These are phyloP conservation scores for Chytriomyces sp. DNA, from an alignment of 192 early-diverging fungal species.

Conservation along the genomic window DNA sequence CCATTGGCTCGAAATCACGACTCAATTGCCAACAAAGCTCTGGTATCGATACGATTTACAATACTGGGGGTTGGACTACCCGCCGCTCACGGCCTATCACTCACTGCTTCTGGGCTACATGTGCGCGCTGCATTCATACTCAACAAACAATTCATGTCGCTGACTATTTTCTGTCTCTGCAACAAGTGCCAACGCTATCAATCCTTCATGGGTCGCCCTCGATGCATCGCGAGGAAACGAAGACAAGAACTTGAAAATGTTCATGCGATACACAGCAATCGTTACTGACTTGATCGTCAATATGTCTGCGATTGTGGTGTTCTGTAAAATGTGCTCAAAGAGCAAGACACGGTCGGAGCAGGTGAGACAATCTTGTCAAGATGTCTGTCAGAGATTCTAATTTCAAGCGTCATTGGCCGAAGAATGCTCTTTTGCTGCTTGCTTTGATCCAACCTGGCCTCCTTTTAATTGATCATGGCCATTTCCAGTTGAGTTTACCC, in stretches of 20 bases:
- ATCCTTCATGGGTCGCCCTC: slow-evolving; percentile 86
- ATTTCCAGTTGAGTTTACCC: slow-evolving; percentile 75
- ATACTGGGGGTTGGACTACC: slow-evolving; percentile 98
- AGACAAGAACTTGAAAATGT: slow-evolving; percentile 74
- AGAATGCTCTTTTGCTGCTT: slow-evolving; percentile 55
- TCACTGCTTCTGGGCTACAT: slow-evolving; percentile 83
- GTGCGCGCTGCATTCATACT: slow-evolving; percentile 49
- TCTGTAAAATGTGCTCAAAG: slow-evolving; percentile 45
- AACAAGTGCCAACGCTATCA: slow-evolving; percentile 72
- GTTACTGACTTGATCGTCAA: slow-evolving; percentile 77
- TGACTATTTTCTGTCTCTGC: background rate
- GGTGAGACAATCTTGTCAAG: background rate
- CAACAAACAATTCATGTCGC: background rate
- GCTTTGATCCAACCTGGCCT: slow-evolving; percentile 84
- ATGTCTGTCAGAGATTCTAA: background rate
- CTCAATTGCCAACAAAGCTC: slow-evolving; percentile 69
- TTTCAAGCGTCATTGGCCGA: background rate
- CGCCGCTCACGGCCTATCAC: slow-evolving; percentile 93
- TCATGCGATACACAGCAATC: slow-evolving; percentile 86
- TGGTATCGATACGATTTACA: slow-evolving; percentile 91
- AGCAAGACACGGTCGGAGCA: background rate
- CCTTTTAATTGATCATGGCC: slow-evolving; percentile 94
- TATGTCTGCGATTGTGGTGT: slow-evolving; percentile 75
- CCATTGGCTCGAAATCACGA: slow-evolving; percentile 98
- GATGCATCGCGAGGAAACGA: slow-evolving; percentile 86